Evolutionary conservation across 257 asterid species (phyloP), one percentile per base, ranked within the genome.

Genomic region (Asclepias syriaca): DNA sequence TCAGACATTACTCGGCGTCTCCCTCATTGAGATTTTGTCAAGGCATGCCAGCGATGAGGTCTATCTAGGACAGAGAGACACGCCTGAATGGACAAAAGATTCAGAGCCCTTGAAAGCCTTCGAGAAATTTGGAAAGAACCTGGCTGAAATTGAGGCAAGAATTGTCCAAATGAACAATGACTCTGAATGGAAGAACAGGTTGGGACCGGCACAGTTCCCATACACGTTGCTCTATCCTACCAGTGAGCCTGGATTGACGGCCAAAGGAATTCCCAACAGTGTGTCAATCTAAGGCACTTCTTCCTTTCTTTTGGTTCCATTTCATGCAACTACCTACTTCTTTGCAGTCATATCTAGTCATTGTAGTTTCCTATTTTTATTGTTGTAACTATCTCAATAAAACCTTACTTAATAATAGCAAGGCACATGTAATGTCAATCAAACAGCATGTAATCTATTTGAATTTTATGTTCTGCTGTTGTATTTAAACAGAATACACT

Each of bases 61-160:
- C 19, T 79, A 79, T 68, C 78, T 79, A 43, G 83, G 83, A 34
- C 83, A 79, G 65, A 75, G 80, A 75, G 80, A 75, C n/a, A 68
- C 56, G 15, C 75, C 69, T 16, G 80, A 79, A 58, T 79, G 83
- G 83, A 79, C 83, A 29, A 61, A 58, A 49, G 83, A 79, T 67
- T 7, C 19, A 48, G 58, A 59, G 49, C 73, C 83, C 48, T 69
- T 65, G 18, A 48, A 79, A 1, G 77, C 80, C 24, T 79, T 79
- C 21, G 56, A 75, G 65, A 60, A 61, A 67, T 79, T 79, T 29
- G 73, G 76, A 3, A 69, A 57, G 16, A 75, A 70, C 22, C 59
- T 79, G 64, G 67, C 68, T 21, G 83, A 51, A 10, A 66, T 75
- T 8, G 83, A 79, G 70, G 69, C 63, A 24, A 61, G 56, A 53